Evolutionary conservation across 257 asterid genomes (phyloP), one percentile per base, ranked within the genome.

Genomic region (Eustoma russellianum): DNA sequence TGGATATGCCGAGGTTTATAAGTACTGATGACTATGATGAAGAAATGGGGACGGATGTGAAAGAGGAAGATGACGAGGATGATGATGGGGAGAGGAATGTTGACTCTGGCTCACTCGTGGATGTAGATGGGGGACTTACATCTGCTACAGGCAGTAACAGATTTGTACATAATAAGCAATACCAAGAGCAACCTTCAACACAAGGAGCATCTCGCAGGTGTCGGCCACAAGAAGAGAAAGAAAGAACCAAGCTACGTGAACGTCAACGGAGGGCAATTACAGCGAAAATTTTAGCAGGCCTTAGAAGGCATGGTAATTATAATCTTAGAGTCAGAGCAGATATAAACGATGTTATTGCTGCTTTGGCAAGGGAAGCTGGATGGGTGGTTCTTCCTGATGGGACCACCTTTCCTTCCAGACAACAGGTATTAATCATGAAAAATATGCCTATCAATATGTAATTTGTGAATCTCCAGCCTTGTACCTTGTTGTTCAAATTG

Each of bases 341-440:
- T 66, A 91, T 91, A 69, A 91, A 91, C 66, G 98, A 91, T 62
- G 98, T 91, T 47, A 84, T 91, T 59, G 83, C 95, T 66, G 95
- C 98, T 68, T 79, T 91, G 86, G 98, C 98, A 50, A 77, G 94
- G 85, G 98, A 91, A 80, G 97, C 98, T 17, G 98, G 98, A 41
- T 91, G 95, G 96, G 95, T 84, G 61, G 98, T 87, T 77, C 95
- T 84, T 71, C 97, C 97, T n/a, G 98, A 91, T 79, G 98, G 98
- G 52, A 91, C 98, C 65, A 91, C 98, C 52, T 91, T 77, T 55
- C 98, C 98, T 64, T 75, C 96, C 56, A 80, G 76, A 71, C 67
- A 85, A 35, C 98, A 80, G 94, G 98, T 86, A 80, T 40, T 48
- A 9, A 38, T 34, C 33, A 56, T 41, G 34, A 7, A 17, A 49